Evolutionary conservation across 2,329 filamentous ascomycete species (phyloP), one percentile per base, ranked within the genome.

Genomic region (Talaromyces sp.): DNA sequence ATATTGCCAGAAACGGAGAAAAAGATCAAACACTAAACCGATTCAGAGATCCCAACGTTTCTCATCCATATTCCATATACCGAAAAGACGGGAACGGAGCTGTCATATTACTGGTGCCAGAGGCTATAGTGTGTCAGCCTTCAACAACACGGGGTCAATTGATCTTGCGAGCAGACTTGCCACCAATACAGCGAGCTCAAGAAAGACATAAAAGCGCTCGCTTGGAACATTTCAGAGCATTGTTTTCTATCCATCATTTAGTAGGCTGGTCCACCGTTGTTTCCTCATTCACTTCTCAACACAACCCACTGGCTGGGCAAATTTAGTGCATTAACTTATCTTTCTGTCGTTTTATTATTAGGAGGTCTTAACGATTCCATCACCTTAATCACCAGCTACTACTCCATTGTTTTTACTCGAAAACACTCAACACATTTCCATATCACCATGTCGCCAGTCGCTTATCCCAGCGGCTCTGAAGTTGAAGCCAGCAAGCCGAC

Each of bases 271-370:
- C 61, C 60, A 60, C 41, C 14, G 33, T 66, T 56, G 7, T 60
- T 48, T 66, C 19, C 45, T 54, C 41, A n/a, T 60, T 54, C 61
- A 16, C 24, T 67, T 71, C 75, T 79, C 75, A 82, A 82, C 74
- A 79, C 73, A 73, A 74, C 81, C 81, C 82, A 83, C 82, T 82
- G 82, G 82, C 76, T 83, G 82, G 82, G 82, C 79, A 80, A 78
- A 78, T 77, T 82, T 82, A 79, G 67, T 75, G 72, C 71, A 68
- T 82, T 82, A 79, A 67, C 74, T 72, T 71, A 68, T 70, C 66
- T 62, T 68, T 60, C 43, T 71, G 35, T 52, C 27, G 37, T 43
- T 60, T 35, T 56, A 5, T 27, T 54, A 16, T 45, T 39, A 48
- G 50, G 24, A 68, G 69, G 67, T 74, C 70, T 70, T 67, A 67